phyloP scores from a whole-genome alignment of 495 filamentous ascomycete species.

The Ascobolus immersus region DNA sequence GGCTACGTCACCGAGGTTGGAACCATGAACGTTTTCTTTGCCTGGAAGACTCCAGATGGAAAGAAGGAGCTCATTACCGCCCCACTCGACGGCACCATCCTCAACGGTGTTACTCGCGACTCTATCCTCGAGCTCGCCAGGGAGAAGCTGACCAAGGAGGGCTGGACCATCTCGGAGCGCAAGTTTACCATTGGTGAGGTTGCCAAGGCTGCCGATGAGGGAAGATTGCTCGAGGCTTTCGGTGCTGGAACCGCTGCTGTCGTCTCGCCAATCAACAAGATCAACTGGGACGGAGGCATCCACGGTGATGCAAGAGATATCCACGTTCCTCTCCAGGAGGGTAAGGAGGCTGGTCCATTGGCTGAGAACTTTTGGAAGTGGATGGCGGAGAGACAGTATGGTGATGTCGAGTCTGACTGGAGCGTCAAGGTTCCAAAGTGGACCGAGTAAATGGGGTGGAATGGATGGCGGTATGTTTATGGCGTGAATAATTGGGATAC shows the following conservation, averaged over 20 bases:
- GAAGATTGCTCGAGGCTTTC: conserved; percentile 72
- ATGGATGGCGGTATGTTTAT: too few relatives aligned
- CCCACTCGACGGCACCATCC: conserved; percentile 87
- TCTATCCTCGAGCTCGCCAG: conserved; percentile 59
- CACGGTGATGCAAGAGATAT: conserved; percentile 41
- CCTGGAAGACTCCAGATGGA: conserved; percentile 53
- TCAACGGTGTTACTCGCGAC: conserved; percentile 81
- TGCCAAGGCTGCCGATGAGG: conserved; percentile 52
- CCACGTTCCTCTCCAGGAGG: conserved; percentile 20
- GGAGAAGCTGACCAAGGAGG: conserved; percentile 57
- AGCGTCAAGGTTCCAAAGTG: conserved; percentile 18
- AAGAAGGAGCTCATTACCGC: conserved; percentile 76
- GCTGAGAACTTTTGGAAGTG: conserved; percentile 71
- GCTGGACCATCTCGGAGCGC: conserved; percentile 68
- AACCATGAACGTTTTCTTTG: conserved; percentile 92
- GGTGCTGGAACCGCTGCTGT: conserved; percentile 77
- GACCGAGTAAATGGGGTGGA: background rate
- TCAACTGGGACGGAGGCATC: conserved; percentile 61
- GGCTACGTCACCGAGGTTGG: conserved; percentile 89
- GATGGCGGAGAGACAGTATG: conserved; percentile 89
- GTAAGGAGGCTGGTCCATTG: conserved; percentile 67
- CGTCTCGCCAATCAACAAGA: conserved; percentile 56
- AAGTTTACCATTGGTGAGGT: conserved; percentile 75
- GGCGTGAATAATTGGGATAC: too few relatives aligned
- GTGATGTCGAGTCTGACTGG: conserved; percentile 72